Evolutionary conservation across 192 early-diverging fungal species (phyloP).

Genomic region (Coemansia sp.): DNA sequence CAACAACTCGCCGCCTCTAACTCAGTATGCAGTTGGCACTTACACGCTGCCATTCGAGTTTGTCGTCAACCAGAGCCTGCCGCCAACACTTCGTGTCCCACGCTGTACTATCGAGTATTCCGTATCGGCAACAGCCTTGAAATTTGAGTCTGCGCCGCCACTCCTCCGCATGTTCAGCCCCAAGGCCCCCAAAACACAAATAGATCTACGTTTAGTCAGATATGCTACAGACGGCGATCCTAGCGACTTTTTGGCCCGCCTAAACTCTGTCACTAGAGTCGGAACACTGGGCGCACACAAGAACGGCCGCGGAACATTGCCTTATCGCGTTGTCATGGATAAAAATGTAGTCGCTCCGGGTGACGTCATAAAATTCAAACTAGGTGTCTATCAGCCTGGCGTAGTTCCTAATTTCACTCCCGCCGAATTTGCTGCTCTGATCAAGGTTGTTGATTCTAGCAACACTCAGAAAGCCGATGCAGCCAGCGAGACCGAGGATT

Average conservation of each 20-base stretch:
- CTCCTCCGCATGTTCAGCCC: neutral
- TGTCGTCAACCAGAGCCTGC: neutral
- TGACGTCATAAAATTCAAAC: slow-evolving; percentile 8
- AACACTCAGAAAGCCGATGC: neutral
- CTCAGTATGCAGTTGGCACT: neutral
- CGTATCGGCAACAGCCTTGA: neutral
- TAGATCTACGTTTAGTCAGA: neutral
- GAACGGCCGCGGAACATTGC: slow-evolving; percentile 5
- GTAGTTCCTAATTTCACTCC: slow-evolving; percentile 1
- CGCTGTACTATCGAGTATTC: slow-evolving; percentile 14
- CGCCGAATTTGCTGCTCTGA: slow-evolving; percentile 13
- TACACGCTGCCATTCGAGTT: slow-evolving; percentile 36
- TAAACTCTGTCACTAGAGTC: neutral
- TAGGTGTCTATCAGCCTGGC: slow-evolving; percentile 13
- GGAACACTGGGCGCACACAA: slow-evolving; percentile 12
- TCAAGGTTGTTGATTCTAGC: neutral
- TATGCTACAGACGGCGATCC: neutral
- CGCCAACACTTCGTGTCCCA: slow-evolving; percentile 18
- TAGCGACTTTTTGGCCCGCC: neutral
- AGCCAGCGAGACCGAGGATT: neutral
- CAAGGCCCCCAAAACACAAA: neutral
- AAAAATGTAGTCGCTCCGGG: slow-evolving; percentile 12
- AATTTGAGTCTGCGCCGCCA: neutral
- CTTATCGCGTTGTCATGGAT: slow-evolving; percentile 18
- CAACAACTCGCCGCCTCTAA: neutral